phyloP scores from a whole-genome alignment of 2,329 filamentous ascomycete species.

The Fusarium redolens region DNA sequence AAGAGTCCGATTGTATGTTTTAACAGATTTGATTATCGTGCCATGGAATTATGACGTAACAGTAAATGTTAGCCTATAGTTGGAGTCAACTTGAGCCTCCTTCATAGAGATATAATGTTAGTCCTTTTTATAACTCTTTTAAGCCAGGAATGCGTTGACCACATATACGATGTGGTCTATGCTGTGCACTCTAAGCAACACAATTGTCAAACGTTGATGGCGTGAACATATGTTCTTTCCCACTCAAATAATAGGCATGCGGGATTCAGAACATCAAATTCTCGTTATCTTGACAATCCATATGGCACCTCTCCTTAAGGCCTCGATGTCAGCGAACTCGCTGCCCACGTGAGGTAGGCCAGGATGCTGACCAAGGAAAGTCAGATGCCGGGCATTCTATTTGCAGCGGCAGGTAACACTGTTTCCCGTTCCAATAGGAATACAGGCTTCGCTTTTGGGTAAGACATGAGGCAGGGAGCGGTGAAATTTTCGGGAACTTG shows the following conservation, averaged over 20 bases:
- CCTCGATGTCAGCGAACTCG: constrained; percentile 38
- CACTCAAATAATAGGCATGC: not conserved
- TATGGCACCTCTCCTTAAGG: constrained; percentile 19
- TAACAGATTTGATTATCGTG: not conserved
- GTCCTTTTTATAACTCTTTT: not conserved
- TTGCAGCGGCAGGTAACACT: constrained; percentile 31
- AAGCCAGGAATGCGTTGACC: not conserved
- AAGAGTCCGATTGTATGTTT: not conserved
- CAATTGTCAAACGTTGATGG: not conserved
- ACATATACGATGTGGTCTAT: not conserved
- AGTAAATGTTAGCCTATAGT: no score
- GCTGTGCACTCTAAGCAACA: not conserved
- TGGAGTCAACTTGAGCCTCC: not conserved
- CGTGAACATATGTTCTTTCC: not conserved
- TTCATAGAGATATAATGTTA: not conserved
- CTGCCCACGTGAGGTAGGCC: constrained; percentile 39
- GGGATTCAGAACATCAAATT: not conserved
- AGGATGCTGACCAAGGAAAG: constrained; percentile 25
- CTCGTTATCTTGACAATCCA: not conserved
- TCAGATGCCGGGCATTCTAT: constrained; percentile 14
- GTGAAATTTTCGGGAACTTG: constrained; percentile 31
- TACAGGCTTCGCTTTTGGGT: not conserved
- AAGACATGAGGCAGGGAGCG: constrained; percentile 30
- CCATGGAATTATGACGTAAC: not conserved
- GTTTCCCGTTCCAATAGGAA: constrained; percentile 26